A percentile compares a stretch with the other conserved stretches of the same genome.
Evolutionary conservation across 2,329 filamentous ascomycete genomes (phyloP).

Genomic region (Tothia fuscella): DNA sequence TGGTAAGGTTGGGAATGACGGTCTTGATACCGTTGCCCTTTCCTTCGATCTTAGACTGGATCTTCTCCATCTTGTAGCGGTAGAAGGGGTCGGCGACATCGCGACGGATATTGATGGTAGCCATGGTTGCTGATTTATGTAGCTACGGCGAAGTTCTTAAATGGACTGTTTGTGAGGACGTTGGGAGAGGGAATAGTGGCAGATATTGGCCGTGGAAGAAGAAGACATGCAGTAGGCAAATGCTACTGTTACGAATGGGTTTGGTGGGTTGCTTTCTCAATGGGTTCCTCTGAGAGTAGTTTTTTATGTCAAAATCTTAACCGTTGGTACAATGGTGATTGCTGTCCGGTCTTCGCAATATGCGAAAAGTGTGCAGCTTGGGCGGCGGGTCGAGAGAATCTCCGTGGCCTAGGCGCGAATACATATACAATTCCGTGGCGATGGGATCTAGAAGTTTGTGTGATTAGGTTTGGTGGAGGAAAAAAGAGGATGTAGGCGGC

Average conservation of each 20-base stretch:
- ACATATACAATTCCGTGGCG: slow-evolving; percentile 63
- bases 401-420: slow-evolving; percentile 93
- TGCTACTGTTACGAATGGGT: slow-evolving; percentile 17
- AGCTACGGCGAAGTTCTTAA: not conserved
- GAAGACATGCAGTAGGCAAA: slow-evolving; percentile 49
- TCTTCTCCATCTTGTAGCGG: slow-evolving; percentile 99
- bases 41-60: slow-evolving; percentile 98
- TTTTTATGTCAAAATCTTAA: slow-evolving; percentile 41
- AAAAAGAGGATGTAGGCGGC: not conserved
- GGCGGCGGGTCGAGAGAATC: slow-evolving; percentile 87
- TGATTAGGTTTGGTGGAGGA: not conserved
- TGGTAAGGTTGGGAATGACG: slow-evolving; percentile 92
- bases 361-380: slow-evolving; percentile 96
- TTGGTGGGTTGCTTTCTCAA: slow-evolving; percentile 22
- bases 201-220: slow-evolving; percentile 41
- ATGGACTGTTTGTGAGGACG: not conserved
- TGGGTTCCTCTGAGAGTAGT: slow-evolving; percentile 44
- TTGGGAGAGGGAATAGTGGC: slow-evolving; percentile 23
- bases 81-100: slow-evolving; percentile 99
- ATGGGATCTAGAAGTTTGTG: not conserved
- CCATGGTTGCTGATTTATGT: slow-evolving; percentile 58
- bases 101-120: slow-evolving; percentile 87
- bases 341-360: slow-evolving; percentile 88
- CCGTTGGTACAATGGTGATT: slow-evolving; percentile 83
- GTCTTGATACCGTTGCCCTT: slow-evolving; percentile 99